Evolutionary conservation across 2,329 filamentous ascomycete species (phyloP).

Genomic region (Cladobotryum mycophilum): DNA sequence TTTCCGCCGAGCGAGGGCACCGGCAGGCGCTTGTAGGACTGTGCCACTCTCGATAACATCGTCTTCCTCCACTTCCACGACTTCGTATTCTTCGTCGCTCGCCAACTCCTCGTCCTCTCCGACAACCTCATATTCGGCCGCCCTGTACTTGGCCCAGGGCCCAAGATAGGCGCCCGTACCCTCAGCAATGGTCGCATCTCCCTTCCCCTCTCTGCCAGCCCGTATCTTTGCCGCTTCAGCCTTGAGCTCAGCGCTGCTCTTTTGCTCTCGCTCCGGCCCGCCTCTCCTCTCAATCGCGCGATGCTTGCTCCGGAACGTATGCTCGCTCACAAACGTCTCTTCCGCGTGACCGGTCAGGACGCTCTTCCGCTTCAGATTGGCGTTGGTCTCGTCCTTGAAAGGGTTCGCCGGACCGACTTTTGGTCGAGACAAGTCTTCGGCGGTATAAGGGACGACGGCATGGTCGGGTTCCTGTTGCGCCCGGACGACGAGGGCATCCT

Average conservation of each 20-base stretch:
- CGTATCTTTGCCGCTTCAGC: constrained; percentile 62
- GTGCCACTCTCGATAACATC: constrained; percentile 60
- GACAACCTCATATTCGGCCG: constrained; percentile 67
- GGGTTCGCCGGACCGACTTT: constrained; percentile 67
- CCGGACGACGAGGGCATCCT: constrained; percentile 56
- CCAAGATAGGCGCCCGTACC: constrained; percentile 86
- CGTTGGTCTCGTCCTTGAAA: constrained; percentile 55
- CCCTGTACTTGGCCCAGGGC: constrained; percentile 83
- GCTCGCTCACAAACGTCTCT: constrained; percentile 83
- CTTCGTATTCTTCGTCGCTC: constrained; percentile 73
- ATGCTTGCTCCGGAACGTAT: constrained; percentile 83
- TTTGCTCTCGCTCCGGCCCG: constrained; percentile 50
- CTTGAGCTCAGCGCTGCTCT: constrained; percentile 55
- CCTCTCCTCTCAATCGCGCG: constrained; percentile 69
- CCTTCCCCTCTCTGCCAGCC: constrained; percentile 76
- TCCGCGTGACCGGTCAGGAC: constrained; percentile 79
- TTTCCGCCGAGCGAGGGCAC: constrained; percentile 49
- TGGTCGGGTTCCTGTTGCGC: constrained; percentile 50
- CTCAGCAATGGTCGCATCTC: constrained; percentile 75
- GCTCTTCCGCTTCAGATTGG: constrained; percentile 67
- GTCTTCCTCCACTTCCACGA: constrained; percentile 70
- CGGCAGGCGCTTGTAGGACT: constrained; percentile 49
- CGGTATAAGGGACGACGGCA: constrained; percentile 60
- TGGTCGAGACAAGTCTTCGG: constrained; percentile 63
- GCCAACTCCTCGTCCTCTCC: constrained; percentile 68